Conservation (phyloP, 371 early-diverging fungal genomes). For the Coemansia sp. region DNA sequence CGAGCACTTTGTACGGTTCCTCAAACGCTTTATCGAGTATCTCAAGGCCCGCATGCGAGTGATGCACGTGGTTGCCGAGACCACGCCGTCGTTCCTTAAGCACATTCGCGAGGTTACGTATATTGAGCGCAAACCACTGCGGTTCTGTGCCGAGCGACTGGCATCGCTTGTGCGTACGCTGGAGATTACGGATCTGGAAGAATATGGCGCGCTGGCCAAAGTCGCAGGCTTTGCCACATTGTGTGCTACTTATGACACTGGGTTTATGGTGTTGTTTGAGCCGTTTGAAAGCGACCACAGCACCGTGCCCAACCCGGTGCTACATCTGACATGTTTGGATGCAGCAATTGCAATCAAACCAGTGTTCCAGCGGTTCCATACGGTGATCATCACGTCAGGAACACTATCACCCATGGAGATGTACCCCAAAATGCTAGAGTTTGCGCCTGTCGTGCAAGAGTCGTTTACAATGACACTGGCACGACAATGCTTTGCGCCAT, state of each 20-base stretch:
- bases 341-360: conserved; percentile 97
- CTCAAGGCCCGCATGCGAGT: conserved; percentile 97
- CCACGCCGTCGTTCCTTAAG: conserved; percentile 88
- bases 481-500: conserved; percentile 92
- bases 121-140: conserved; percentile 91
- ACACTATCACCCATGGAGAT: conserved; percentile 98
- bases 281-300: conserved; percentile 95
- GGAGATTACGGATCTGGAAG: conserved; percentile 88
- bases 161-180: conserved; percentile 86
- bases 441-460: conserved; percentile 79
- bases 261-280: conserved; percentile 96
- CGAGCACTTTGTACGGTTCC: conserved; percentile 97
- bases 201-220: conserved; percentile 78
- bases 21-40: conserved; percentile 98
- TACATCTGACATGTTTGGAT: conserved; percentile 95
- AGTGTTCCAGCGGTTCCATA: conserved; percentile 93
- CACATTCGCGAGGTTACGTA: conserved; percentile 91
- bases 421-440: conserved; percentile 97
- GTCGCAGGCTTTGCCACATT: conserved; percentile 97
- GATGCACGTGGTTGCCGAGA: conserved; percentile 97
- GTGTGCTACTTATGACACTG: conserved; percentile 94
- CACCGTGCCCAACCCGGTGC: conserved; percentile 91
- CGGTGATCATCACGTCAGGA: conserved; percentile 99
- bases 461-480: conserved; percentile 95
- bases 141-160: conserved; percentile 94